Evolutionary conservation across 257 asterid species (phyloP).

Genomic region (Plantago major): DNA sequence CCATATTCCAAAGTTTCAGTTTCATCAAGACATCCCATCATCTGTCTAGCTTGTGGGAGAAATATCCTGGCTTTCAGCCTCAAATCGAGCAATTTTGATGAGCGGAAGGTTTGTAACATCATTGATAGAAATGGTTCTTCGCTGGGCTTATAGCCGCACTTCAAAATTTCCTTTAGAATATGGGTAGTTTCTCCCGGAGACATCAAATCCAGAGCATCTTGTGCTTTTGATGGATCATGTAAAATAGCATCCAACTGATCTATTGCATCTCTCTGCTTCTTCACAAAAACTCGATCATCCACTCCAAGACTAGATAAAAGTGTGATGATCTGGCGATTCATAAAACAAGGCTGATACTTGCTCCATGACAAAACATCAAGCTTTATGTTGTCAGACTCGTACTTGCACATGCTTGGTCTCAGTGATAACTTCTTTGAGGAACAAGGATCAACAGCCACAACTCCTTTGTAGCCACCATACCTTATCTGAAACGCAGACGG

Average conservation of each 20-base stretch:
- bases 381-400: slow-evolving; percentile 51
- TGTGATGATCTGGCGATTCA: slow-evolving; percentile 79
- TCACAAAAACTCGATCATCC: slow-evolving; percentile 45
- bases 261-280: slow-evolving; percentile 68
- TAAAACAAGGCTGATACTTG: slow-evolving; percentile 78
- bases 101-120: slow-evolving; percentile 78
- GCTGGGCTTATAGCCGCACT: slow-evolving; percentile 78
- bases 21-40: slow-evolving; percentile 98
- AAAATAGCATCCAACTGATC: slow-evolving; percentile 63
- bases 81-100: slow-evolving; percentile 69
- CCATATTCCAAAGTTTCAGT: slow-evolving; percentile 73
- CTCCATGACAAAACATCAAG: slow-evolving; percentile 77
- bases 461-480: slow-evolving; percentile 88
- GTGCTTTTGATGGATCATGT: slow-evolving; percentile 60
- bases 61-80: slow-evolving; percentile 58
- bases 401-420: slow-evolving; percentile 78
- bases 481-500: slow-evolving; percentile 94
- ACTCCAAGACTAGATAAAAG: slow-evolving; percentile 84
- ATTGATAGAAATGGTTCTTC: slow-evolving; percentile 80
- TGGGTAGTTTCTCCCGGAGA: slow-evolving; percentile 73
- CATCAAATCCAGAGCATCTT: slow-evolving; percentile 78
- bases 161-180: slow-evolving; percentile 75
- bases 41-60: slow-evolving; percentile 56
- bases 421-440: slow-evolving; percentile 54
- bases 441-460: slow-evolving; percentile 68